Base-by-base conservation (phyloP, 805 yeast genomes). In the Candida morakotiae region DNA sequence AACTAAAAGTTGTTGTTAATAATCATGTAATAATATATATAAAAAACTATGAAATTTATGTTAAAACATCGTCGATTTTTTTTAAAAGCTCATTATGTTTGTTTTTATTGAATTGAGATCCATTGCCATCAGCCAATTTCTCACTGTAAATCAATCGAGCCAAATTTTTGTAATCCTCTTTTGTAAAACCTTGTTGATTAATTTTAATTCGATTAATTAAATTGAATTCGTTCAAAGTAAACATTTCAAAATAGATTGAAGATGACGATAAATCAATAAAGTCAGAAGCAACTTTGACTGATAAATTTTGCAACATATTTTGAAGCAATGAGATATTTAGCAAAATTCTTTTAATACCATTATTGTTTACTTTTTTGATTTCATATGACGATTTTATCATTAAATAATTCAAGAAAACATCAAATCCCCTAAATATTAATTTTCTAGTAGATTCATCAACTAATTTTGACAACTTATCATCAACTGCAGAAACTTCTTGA, bases 281-380 rank as follows among this genome's bases (percentile, higher is more conserved):
- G 26, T 71, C 71, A 0, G 23, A 21, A 7, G 23, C 7, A n/a
- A 82, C 78, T 41, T 68, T 65, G 17, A 56, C 52, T 52, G 75
- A 69, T 23, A 82, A 68, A 41, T 75, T 77, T 41, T 83, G 69
- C 39, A 83, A 67, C 73, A 79, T 75, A 53, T 83, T 89, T 58
- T 81, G 87, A 29, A 83, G 57, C 1, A 83, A 79, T 36, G 77
- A 66, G 15, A 83, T 75, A 52, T 83, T 83, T 46, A 77, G 64
- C 41, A 76, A 60, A 42, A 83, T 61, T 45, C 75, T 72, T 46
- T 74, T 71, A 38, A 81, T 66, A 23, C 91, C 89, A 42, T 72
- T 69, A 14, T 60, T 59, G 53, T 80, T 81, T 48, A 81, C 62
- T 33, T 64, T 68, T 15, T 56, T 55, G 7, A 84, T 64, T 37